These are phyloP conservation scores for Terfezia boudieri DNA, from an alignment of 495 filamentous ascomycete genomes.

Conservation along the genomic window DNA sequence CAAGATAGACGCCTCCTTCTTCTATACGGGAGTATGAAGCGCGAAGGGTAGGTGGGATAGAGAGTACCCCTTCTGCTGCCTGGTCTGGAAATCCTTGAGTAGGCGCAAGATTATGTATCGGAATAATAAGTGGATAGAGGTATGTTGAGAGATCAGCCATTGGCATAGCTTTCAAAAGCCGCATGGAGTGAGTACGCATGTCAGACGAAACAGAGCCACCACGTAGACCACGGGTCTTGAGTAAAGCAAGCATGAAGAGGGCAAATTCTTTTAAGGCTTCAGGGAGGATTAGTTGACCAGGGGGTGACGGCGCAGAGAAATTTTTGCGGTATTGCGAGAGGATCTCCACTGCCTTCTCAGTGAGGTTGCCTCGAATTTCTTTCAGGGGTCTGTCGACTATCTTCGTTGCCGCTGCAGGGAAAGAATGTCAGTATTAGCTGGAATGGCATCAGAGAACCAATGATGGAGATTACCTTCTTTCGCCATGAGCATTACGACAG, in stretches of 20 bases:
- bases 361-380: slow-evolving; percentile 61
- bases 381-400: slow-evolving; percentile 63
- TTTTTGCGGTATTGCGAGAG: slow-evolving; percentile 84
- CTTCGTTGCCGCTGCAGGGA: slow-evolving; percentile 41
- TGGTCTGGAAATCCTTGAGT: slow-evolving; percentile 45
- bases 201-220: slow-evolving; percentile 82
- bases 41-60: slow-evolving; percentile 53
- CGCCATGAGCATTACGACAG: slow-evolving; percentile 64
- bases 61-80: slow-evolving; percentile 64
- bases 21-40: slow-evolving; percentile 79
- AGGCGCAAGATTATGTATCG: slow-evolving; percentile 72
- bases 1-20: slow-evolving; percentile 84
- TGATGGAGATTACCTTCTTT: slow-evolving; percentile 40
- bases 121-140: slow-evolving; percentile 83
- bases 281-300: slow-evolving; percentile 81
- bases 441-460: too few species aligned
- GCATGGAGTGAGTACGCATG: slow-evolving; percentile 72
- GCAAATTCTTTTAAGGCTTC: slow-evolving; percentile 91
- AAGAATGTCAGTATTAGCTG: neutral
- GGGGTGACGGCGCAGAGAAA: slow-evolving; percentile 63
- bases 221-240: slow-evolving; percentile 88
- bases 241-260: slow-evolving; percentile 85
- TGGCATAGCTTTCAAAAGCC: slow-evolving; percentile 72
- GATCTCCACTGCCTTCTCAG: slow-evolving; percentile 88
- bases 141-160: slow-evolving; percentile 69